These are phyloP conservation scores for Claviceps sp. DNA, from an alignment of 2,329 filamentous ascomycete species.

Conservation along the genomic window DNA sequence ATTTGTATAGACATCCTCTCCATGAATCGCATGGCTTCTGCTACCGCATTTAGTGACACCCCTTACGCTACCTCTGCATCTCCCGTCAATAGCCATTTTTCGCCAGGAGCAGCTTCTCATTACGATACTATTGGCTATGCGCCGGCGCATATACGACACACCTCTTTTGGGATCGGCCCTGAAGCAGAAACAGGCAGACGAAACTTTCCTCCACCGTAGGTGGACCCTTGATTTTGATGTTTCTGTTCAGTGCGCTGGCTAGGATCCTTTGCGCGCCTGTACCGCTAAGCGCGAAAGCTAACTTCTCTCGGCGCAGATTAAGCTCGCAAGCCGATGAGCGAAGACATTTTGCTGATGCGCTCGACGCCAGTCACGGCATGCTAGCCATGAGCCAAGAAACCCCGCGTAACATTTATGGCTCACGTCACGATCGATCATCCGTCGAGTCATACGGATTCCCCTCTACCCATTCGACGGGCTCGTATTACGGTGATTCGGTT, in stretches of 20 bases:
- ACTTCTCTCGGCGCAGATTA: conserved; percentile 18
- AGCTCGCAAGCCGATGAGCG: conserved; percentile 40
- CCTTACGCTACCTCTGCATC: conserved; percentile 55
- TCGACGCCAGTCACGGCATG: conserved; percentile 91
- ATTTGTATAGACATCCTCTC: conserved; percentile 55
- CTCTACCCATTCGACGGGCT: conserved; percentile 64
- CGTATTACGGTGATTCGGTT: conserved; percentile 76
- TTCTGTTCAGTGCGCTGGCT: background rate
- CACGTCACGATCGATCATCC: conserved; percentile 53
- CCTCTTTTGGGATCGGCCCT: conserved; percentile 41
- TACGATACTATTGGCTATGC: conserved; percentile 71
- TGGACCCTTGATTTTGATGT: conserved; percentile 19
- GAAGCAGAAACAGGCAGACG: conserved; percentile 47
- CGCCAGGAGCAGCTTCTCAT: conserved; percentile 47
- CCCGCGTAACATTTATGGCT: conserved; percentile 77
- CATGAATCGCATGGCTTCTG: conserved; percentile 49
- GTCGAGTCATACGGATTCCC: conserved; percentile 88
- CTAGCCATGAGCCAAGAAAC: conserved; percentile 93
- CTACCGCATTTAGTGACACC: conserved; percentile 57
- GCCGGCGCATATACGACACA: conserved; percentile 45
- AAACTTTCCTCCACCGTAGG: conserved; percentile 69
- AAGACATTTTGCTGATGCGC: conserved; percentile 70
- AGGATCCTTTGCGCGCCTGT: no score
- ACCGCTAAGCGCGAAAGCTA: background rate
- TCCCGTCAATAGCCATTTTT: conserved; percentile 51